Evolutionary conservation across 129 eudicot species (phyloP).

Genomic region (Flaveria bidentis): DNA sequence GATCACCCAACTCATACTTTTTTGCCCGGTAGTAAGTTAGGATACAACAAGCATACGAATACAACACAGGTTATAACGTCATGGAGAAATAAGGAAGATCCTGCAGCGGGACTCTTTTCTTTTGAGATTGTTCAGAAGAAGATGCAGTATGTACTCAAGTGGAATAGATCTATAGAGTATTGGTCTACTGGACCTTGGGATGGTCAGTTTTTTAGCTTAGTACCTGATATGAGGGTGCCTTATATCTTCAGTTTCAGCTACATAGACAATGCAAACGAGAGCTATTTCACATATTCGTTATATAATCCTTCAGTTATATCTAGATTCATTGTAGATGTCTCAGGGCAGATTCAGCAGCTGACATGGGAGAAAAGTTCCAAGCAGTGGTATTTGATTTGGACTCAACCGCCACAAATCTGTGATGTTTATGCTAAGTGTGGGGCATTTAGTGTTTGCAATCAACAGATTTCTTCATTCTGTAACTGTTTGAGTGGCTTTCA

Average conservation of each 20-base stretch:
- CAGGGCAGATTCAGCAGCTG: constrained; percentile 46
- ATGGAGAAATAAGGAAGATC: constrained; percentile 57
- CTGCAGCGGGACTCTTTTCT: constrained; percentile 47
- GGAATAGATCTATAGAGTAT: constrained; percentile 47
- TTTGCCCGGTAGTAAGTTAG: constrained; percentile 53
- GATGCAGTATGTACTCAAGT: constrained; percentile 35
- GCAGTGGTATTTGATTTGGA: constrained; percentile 55
- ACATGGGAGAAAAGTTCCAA: constrained; percentile 36
- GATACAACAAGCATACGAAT: constrained; percentile 32
- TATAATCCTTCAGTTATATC: constrained; percentile 32
- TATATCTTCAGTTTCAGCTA: constrained; percentile 44
- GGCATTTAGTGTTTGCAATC: constrained; percentile 49
- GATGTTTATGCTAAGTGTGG: constrained; percentile 64
- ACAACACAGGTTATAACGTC: constrained; percentile 37
- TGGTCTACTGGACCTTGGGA: constrained; percentile 58
- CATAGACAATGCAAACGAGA: constrained; percentile 49
- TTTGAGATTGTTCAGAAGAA: constrained; percentile 29
- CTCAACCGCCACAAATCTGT: constrained; percentile 55
- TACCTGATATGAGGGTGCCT: constrained; percentile 54
- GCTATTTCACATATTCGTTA: constrained; percentile 44
- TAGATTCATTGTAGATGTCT: constrained; percentile 45
- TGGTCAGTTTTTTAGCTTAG: constrained; percentile 36
- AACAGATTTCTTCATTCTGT: constrained; percentile 42
- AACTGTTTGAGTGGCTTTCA: constrained; percentile 48
- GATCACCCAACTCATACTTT: constrained; percentile 54